Percentiles rank a stretch among this genome's conserved stretches.
These are phyloP conservation scores for Chaetomium fimeti DNA, from an alignment of 495 filamentous ascomycete species.

Conservation along the genomic window DNA sequence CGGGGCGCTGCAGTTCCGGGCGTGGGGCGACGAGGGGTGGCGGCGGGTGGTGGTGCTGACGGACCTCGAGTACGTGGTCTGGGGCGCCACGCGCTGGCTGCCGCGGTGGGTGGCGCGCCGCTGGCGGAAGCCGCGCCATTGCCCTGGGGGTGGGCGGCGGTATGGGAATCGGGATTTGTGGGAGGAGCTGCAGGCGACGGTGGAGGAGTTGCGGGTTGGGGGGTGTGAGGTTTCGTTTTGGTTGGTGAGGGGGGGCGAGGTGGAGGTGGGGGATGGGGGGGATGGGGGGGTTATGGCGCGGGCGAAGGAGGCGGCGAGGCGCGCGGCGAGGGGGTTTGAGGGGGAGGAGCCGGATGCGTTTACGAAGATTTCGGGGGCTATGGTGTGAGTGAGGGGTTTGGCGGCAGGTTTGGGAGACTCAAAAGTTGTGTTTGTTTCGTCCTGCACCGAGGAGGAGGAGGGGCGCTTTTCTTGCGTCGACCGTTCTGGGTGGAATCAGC, in stretches of 20 bases:
- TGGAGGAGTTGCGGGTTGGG: slow-evolving; percentile 29
- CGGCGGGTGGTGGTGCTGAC: slow-evolving; percentile 46
- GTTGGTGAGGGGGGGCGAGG: slow-evolving; percentile 21
- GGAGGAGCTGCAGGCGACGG: slow-evolving; percentile 37
- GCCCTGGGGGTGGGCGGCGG: neutral
- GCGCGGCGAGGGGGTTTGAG: slow-evolving; percentile 22
- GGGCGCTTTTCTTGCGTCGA: no score
- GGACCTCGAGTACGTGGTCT: slow-evolving; percentile 49
- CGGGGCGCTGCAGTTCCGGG: slow-evolving; percentile 40
- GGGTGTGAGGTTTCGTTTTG: slow-evolving; percentile 39
- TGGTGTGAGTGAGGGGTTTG: slow-evolving; percentile 16
- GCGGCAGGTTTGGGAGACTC: no score
- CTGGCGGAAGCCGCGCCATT: slow-evolving; percentile 33
- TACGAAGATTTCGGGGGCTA: slow-evolving; percentile 34
- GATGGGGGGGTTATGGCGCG: slow-evolving; percentile 20
- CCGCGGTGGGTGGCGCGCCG: slow-evolving; percentile 43
- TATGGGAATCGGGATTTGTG: slow-evolving; percentile 47
- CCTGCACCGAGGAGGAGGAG: no score
- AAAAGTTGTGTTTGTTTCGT: no score
- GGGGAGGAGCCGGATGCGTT: slow-evolving; percentile 26
- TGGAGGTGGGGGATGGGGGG: neutral
- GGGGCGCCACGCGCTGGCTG: slow-evolving; percentile 45
- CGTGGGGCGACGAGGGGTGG: slow-evolving; percentile 45
- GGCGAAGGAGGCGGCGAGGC: slow-evolving; percentile 32
- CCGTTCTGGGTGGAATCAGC: no score